phyloP scores from a whole-genome alignment of 202 grass and related monocot genomes.

The Zoysia matrella region DNA sequence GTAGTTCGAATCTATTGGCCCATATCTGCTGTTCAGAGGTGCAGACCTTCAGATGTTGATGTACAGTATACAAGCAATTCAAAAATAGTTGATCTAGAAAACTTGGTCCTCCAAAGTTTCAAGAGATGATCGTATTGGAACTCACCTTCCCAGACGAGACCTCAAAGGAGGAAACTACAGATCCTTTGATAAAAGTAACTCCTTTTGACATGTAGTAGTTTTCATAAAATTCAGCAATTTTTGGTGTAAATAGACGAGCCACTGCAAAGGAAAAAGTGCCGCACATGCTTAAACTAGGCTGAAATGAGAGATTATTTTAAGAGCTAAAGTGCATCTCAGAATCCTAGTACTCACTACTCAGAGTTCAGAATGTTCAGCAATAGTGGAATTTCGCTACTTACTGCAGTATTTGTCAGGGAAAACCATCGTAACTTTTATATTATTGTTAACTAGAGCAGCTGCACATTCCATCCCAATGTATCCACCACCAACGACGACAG shows the following conservation, averaged over 20 bases:
- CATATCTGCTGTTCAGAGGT: neutral
- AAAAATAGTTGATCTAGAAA: neutral
- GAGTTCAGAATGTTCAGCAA: neutral
- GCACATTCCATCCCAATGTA: conserved; percentile 96
- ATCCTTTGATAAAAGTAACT: conserved; percentile 76
- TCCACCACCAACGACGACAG: conserved; percentile 81
- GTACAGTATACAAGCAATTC: neutral
- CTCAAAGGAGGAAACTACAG: conserved; percentile 66
- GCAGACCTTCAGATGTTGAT: neutral
- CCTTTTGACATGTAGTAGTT: conserved; percentile 75
- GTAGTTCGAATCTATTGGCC: neutral
- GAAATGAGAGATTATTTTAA: neutral
- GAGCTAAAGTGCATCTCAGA: neutral
- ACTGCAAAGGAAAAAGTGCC: conserved; percentile 48
- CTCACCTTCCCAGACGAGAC: conserved; percentile 66
- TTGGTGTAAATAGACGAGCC: conserved; percentile 71
- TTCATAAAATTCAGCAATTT: conserved; percentile 83
- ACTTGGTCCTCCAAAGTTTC: neutral
- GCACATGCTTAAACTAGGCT: neutral
- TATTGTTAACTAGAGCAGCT: conserved; percentile 74
- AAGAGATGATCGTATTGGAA: neutral
- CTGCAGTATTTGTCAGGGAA: conserved; percentile 86
- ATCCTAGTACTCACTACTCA: neutral
- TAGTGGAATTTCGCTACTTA: conserved; percentile 48
- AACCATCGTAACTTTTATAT: conserved; percentile 81